Conservation (phyloP, 2,329 filamentous ascomycete genomes). For the Albifimbria verrucaria region DNA sequence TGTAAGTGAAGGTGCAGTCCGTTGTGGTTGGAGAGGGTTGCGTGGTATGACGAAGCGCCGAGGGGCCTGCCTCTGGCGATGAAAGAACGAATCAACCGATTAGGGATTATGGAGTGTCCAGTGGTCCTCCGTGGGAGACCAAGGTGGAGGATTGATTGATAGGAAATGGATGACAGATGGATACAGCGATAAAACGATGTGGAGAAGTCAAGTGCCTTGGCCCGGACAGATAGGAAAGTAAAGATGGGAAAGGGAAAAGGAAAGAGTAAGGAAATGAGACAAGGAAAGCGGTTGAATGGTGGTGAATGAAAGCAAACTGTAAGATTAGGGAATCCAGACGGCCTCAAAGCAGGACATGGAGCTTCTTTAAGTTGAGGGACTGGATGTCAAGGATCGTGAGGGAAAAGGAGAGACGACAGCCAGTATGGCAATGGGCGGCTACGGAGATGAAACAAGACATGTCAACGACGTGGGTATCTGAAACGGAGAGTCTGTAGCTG, state of each 20-base stretch:
- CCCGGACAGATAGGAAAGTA: slow-evolving; percentile 17
- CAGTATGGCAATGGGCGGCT: slow-evolving; percentile 26
- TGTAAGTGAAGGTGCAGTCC: slow-evolving; percentile 7
- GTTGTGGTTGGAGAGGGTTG: slow-evolving; percentile 10
- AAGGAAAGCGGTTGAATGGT: slow-evolving; percentile 21
- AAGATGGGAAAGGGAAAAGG: slow-evolving; percentile 16
- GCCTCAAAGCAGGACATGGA: slow-evolving; percentile 20
- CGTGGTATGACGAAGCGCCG: slow-evolving; percentile 8
- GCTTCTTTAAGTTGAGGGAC: slow-evolving; percentile 25
- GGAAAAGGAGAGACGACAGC: slow-evolving; percentile 15
- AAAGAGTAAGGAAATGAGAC: slow-evolving; percentile 13
- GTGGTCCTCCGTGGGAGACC: neutral
- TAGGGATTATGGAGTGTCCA: slow-evolving; percentile 10
- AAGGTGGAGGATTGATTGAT: neutral
- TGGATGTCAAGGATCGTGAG: slow-evolving; percentile 18
- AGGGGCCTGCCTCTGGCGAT: slow-evolving; percentile 8
- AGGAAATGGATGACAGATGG: neutral
- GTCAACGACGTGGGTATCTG: slow-evolving; percentile 33
- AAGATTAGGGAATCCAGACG: slow-evolving; percentile 6
- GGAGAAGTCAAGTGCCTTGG: slow-evolving; percentile 11
- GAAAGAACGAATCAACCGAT: slow-evolving; percentile 10
- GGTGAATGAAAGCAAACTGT: slow-evolving; percentile 20
- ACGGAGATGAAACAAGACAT: slow-evolving; percentile 25
- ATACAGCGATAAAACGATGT: slow-evolving; percentile 8
- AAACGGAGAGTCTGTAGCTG: slow-evolving; percentile 52